phyloP scores from a whole-genome alignment of 2,329 filamentous ascomycete species.

The Cordyceps sp. region DNA sequence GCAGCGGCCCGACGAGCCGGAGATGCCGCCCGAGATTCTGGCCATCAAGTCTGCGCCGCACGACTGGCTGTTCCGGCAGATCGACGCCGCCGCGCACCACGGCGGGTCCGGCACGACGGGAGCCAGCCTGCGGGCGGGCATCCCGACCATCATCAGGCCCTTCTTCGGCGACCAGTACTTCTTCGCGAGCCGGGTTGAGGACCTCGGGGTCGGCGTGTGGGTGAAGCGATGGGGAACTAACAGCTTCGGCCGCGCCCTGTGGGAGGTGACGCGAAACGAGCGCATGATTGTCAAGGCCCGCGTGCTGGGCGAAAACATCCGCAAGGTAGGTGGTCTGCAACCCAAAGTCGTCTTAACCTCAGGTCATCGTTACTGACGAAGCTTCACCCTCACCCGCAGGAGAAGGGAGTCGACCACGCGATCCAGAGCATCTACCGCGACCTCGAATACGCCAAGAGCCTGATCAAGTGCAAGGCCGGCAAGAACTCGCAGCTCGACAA shows the following conservation, averaged over 20 bases:
- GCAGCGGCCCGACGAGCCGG: slow-evolving; percentile 41
- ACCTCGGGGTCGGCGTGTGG: slow-evolving; percentile 80
- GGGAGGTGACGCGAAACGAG: slow-evolving; percentile 80
- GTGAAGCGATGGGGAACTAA: slow-evolving; percentile 81
- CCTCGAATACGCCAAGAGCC: slow-evolving; percentile 74
- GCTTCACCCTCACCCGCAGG: slow-evolving; percentile 32
- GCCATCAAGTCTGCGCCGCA: slow-evolving; percentile 85
- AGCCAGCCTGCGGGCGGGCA: slow-evolving; percentile 74
- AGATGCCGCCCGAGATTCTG: slow-evolving; percentile 64
- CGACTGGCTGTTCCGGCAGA: slow-evolving; percentile 89
- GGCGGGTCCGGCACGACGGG: slow-evolving; percentile 91
- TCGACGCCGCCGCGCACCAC: slow-evolving; percentile 89
- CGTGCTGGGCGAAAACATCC: slow-evolving; percentile 71
- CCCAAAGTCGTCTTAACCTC: no score
- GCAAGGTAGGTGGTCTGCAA: slow-evolving; percentile 42
- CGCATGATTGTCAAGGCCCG: slow-evolving; percentile 82
- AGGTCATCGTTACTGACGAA: neutral
- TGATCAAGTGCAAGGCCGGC: slow-evolving; percentile 52
- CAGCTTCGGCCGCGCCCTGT: slow-evolving; percentile 70
- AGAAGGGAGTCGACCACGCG: slow-evolving; percentile 77
- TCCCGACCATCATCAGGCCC: slow-evolving; percentile 87
- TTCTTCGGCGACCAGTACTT: slow-evolving; percentile 99
- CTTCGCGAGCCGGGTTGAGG: slow-evolving; percentile 78
- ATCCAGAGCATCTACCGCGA: slow-evolving; percentile 91
- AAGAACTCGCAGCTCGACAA: slow-evolving; percentile 26